phyloP scores from a whole-genome alignment of 495 filamentous ascomycete species.

The Aspergillus ellipticus region DNA sequence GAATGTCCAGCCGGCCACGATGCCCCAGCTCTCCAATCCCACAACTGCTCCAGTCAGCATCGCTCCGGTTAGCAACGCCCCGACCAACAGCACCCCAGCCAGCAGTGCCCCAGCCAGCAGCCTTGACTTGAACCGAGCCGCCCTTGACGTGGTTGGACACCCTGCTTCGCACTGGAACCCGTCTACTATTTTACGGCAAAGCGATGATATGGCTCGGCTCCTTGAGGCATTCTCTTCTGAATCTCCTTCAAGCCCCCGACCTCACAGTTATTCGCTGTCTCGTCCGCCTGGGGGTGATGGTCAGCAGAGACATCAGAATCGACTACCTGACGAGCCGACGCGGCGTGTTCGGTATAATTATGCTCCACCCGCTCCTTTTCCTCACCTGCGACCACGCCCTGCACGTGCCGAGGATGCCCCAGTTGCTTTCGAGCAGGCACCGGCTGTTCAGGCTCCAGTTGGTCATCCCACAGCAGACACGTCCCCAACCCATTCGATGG shows the following conservation, averaged over 20 bases:
- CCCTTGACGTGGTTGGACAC: too few relatives aligned
- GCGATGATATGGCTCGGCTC: too few relatives aligned
- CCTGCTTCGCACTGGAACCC: too few relatives aligned
- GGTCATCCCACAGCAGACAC: neutral
- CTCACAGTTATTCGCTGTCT: neutral
- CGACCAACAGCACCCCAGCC: too few relatives aligned
- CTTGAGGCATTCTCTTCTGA: neutral
- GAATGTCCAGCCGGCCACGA: neutral
- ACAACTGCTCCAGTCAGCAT: neutral
- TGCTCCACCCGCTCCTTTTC: neutral
- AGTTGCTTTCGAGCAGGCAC: neutral
- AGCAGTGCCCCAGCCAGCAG: too few relatives aligned
- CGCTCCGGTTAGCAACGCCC: neutral
- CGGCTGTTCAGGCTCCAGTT: neutral
- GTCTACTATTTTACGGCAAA: too few relatives aligned
- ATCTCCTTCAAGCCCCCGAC: neutral
- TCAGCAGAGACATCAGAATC: neutral
- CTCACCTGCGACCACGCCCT: neutral
- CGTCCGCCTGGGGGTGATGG: neutral
- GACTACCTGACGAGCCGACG: neutral
- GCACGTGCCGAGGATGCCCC: neutral
- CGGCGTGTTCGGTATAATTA: neutral
- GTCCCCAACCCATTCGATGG: neutral
- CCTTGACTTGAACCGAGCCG: too few relatives aligned
- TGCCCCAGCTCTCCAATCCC: neutral